Base-by-base conservation (phyloP, 2,329 filamentous ascomycete species). In the Calonectria hongkongensis region DNA sequence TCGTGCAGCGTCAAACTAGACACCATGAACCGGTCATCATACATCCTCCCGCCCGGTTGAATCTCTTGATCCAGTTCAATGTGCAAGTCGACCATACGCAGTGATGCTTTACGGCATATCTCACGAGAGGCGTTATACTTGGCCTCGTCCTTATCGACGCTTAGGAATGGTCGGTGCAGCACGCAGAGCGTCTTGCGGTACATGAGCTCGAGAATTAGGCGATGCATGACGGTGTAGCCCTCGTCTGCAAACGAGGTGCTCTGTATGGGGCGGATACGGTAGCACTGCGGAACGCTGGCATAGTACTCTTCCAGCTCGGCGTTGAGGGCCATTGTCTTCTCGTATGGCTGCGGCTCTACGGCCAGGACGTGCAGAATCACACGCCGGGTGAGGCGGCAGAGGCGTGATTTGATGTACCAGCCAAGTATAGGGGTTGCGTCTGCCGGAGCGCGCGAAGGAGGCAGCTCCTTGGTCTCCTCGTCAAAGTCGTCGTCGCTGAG, bases 1-100 rank as follows among this genome's bases (percentile, higher is more conserved):
- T 92, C 89, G 41, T 91, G 88, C 27, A 88, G 82, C 6, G 87
- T 88, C 54, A 92, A 79, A 3, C 86, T 87, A 4, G 87, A 87
- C 9, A 91, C 79, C 83, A 92, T 88, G 81, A 88, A 89, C 50
- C 87, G 84, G 63, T 91, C 87, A 47, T 87, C 84, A 68, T 87
- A 84, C 72, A 92, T 80, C 25, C 88, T 84, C 0, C 90, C 89
- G 0, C 89, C 88, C 0, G 87, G 85, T 30, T 81, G 82, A 18
- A 83, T 83, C 78, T 88, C 87, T 51, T 83, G 79, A 54, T 88
- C 85, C 50, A 88, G 84, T 76, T 89, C 87, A 21, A 85, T 83
- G 66, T 89, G 87, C 50, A 90, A 80, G 41, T 85, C 82, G 4
- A 89, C 79, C 18, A 90, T 83, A 51, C 81, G 78, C 65, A 88